Percentiles rank a stretch among this genome's conserved stretches.
Evolutionary conservation across 1,284 basidiomycete species (phyloP).

Genomic region (Ganoderma leucocontextum): DNA sequence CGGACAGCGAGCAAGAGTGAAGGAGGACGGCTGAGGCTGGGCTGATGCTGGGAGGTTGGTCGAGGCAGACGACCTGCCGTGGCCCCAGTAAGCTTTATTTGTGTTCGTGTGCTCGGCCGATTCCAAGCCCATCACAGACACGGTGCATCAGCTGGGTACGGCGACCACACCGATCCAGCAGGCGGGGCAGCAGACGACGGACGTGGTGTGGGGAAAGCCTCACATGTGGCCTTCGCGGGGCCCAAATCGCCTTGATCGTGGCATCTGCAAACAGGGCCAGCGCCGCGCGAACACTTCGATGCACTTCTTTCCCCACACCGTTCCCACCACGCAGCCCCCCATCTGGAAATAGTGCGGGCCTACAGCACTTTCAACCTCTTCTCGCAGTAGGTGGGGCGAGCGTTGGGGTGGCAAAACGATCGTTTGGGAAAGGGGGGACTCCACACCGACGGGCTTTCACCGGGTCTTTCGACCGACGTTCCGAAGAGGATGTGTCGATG

Average conservation of each 20-base stretch:
- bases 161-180: slow-evolving; percentile 14
- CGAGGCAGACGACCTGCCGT: slow-evolving; percentile 7
- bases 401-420: background rate
- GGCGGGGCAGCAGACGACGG: slow-evolving; percentile 5
- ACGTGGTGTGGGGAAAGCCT: slow-evolving; percentile 21
- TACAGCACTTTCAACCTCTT: background rate
- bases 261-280: slow-evolving; percentile 10
- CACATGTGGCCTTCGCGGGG: slow-evolving; percentile 8
- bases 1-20: background rate
- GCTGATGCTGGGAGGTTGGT: background rate
- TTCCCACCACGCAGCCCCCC: slow-evolving; percentile 13
- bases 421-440: background rate
- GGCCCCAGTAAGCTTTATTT: slow-evolving; percentile 21
- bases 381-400: background rate
- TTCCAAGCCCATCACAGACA: slow-evolving; percentile 23
- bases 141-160: slow-evolving; percentile 27
- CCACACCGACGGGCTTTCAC: slow-evolving; percentile 3
- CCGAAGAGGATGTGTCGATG: slow-evolving; percentile 29
- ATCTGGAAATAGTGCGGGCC: slow-evolving; percentile 3
- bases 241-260: slow-evolving; percentile 14
- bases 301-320: slow-evolving; percentile 6
- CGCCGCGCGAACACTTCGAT: slow-evolving; percentile 3
- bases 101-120: slow-evolving; percentile 10
- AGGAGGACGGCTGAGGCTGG: background rate
- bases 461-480: slow-evolving; percentile 21